A percentile compares a stretch with the other conserved stretches of the same genome.
Evolutionary conservation across 2,329 filamentous ascomycete genomes (phyloP).

Genomic region (Plectosphaerella cucumerina): DNA sequence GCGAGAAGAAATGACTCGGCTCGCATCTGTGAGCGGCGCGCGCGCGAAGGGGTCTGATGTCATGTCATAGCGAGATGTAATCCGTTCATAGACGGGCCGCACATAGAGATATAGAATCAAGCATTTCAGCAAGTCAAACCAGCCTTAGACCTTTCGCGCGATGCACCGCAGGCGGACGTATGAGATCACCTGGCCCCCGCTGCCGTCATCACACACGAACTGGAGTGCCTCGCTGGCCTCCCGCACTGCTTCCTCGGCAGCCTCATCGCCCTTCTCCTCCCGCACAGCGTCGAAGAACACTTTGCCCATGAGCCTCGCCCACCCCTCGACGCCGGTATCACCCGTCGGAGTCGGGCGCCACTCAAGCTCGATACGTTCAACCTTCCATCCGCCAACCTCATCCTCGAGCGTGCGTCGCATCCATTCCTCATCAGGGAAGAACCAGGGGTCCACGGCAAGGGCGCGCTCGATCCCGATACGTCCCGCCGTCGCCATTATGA

Average conservation of each 20-base stretch:
- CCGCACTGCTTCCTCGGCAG: slow-evolving; percentile 41
- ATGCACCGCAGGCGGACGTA: slow-evolving; percentile 52
- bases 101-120: neutral
- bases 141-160: slow-evolving; percentile 30
- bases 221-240: slow-evolving; percentile 53
- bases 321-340: slow-evolving; percentile 58
- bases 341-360: slow-evolving; percentile 61
- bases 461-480: slow-evolving; percentile 47
- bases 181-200: slow-evolving; percentile 51
- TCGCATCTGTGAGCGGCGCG: slow-evolving; percentile 9
- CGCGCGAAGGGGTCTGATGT: neutral
- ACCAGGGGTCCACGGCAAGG: slow-evolving; percentile 58
- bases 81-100: neutral
- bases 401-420: slow-evolving; percentile 37
- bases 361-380: slow-evolving; percentile 55
- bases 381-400: slow-evolving; percentile 39
- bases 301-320: slow-evolving; percentile 61
- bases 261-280: slow-evolving; percentile 33
- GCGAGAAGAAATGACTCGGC: slow-evolving; percentile 9
- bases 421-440: slow-evolving; percentile 65
- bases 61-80: neutral
- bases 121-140: neutral
- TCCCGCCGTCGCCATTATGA: slow-evolving; percentile 48
- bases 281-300: slow-evolving; percentile 51
- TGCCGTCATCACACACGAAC: slow-evolving; percentile 48